Evolutionary conservation across 2,329 filamentous ascomycete species (phyloP).

Genomic region (Talaromyces marneffei): DNA sequence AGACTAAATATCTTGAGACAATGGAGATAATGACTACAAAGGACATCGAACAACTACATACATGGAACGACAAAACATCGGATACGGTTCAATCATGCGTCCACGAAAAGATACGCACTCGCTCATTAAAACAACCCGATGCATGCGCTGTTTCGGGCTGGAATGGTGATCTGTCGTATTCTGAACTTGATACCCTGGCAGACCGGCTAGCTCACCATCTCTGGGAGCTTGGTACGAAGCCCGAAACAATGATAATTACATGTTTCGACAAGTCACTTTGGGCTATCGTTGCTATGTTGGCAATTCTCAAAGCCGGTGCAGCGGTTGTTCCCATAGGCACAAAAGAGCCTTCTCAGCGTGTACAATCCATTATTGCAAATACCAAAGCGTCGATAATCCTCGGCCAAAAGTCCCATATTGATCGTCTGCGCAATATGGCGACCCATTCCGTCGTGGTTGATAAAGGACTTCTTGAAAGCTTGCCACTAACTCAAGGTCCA

Average conservation of each 20-base stretch:
- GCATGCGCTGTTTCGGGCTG: conserved; percentile 19
- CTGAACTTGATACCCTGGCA: conserved; percentile 23
- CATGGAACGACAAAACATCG: no score
- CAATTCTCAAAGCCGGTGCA: conserved; percentile 16
- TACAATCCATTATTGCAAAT: background rate
- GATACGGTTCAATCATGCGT: no score
- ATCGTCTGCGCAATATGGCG: conserved; percentile 10
- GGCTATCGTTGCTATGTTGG: conserved; percentile 13
- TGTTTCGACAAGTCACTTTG: conserved; percentile 18
- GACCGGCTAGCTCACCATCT: conserved; percentile 24
- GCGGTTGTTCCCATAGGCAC: conserved; percentile 8
- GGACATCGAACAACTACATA: no score
- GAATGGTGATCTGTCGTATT: conserved; percentile 22
- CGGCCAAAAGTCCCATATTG: background rate
- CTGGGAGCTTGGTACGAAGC: conserved; percentile 24
- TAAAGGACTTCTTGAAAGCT: no score
- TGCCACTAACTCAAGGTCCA: no score
- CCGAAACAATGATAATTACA: conserved; percentile 19
- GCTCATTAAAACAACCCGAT: background rate
- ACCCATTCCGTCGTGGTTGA: no score
- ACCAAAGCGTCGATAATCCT: background rate
- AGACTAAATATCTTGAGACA: no score
- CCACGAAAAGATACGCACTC: no score
- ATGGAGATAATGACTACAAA: no score
- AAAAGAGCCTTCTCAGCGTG: background rate